Base-by-base conservation (phyloP, 768 basidiomycete species). In the Suillus subluteus region DNA sequence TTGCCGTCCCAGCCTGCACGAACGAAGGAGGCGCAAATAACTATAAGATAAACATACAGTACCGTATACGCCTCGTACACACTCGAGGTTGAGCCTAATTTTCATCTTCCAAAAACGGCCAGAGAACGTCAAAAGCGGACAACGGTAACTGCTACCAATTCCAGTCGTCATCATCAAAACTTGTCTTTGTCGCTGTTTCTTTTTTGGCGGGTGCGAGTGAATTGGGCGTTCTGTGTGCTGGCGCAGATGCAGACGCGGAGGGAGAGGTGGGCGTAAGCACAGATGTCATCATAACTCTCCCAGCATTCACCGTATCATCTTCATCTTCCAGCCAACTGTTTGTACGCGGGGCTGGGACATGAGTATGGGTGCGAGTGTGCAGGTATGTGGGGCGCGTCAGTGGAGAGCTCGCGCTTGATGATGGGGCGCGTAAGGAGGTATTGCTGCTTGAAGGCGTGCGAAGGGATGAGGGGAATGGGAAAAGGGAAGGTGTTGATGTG, bases 131-230 rank as follows among this genome's bases (percentile, higher is more conserved):
- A 35, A 63, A 15, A 50, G 15, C 18, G 11, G 26, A 26, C 32
- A 18, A 32, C 9, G 9, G 18, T 32, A 52, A 4, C 26, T 4
- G 13, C 74, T 74, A 88, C 87, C 88, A 89, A 70, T 88, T 88
- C 87, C 87, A 89, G 66, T 84, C 85, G 58, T 85, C 86, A 50
- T 85, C 83, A 58, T 81, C 79, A 13, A 73, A 71, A 0, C 71
- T 70, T 44, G 72, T 65, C n/a, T n/a, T n/a, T 58, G 12, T 43
- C n/a, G 62, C 61, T 37, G 44, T 26, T 26, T 50, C 30, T 46
- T 59, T n/a, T 44, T 63, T 43, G 40, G 64, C 37, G 54, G 66
- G 38, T 58, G 48, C 38, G 65, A 58, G 13, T 68, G 56, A 64
- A 35, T 21, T 12, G 21, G 32, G 18, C 26, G 61, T 58, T 43